These are phyloP conservation scores for Termitomyces eurrhizus DNA, from an alignment of 768 basidiomycete genomes.

Conservation along the genomic window DNA sequence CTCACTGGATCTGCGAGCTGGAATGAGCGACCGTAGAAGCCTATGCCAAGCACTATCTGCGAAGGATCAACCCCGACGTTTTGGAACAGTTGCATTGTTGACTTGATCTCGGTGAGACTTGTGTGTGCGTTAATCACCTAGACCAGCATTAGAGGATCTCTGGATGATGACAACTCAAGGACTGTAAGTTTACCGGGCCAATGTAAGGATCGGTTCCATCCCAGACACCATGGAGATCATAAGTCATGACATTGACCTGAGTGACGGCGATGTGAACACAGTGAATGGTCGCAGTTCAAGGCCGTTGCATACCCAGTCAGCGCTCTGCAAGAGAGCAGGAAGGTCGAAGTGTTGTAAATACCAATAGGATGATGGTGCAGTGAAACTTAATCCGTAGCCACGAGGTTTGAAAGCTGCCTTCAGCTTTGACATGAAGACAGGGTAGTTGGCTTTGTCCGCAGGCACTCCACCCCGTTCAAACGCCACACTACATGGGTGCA, in stretches of 20 bases:
- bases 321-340: neutral
- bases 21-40: conserved; percentile 19
- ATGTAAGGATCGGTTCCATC: conserved; percentile 2
- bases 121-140: conserved; percentile 15
- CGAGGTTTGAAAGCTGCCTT: neutral
- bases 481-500: neutral
- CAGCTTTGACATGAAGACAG: neutral
- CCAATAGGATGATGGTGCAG: conserved; percentile 2
- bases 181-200: neutral
- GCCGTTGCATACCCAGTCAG: neutral
- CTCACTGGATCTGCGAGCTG: conserved; percentile 13
- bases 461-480: neutral
- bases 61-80: conserved; percentile 9
- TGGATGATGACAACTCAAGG: neutral
- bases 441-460: neutral
- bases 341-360: conserved; percentile 2
- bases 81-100: conserved; percentile 12
- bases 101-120: conserved; percentile 18
- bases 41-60: conserved; percentile 14
- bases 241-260: conserved; percentile 4
- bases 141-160: neutral
- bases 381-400: neutral
- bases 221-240: neutral
- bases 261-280: neutral
- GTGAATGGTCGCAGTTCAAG: neutral